Evolutionary conservation across 495 filamentous ascomycete genomes (phyloP).

Genomic region (Xylaria venustula): DNA sequence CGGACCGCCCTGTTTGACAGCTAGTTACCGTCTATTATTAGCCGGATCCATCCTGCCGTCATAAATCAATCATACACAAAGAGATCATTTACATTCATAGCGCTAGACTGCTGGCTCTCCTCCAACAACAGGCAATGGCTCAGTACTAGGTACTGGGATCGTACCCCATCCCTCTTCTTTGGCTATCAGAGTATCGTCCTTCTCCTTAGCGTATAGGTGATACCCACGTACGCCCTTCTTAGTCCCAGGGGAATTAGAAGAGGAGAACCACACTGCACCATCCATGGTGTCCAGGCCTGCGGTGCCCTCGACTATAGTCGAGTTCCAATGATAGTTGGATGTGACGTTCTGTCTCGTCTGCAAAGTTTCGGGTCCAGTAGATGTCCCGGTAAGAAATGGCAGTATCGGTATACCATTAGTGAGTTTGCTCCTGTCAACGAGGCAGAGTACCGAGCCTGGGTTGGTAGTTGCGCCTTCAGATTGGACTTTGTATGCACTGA

Average conservation of each 20-base stretch:
- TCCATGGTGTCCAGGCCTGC: slow-evolving; percentile 24
- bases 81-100: neutral
- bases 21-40: neutral
- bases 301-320: slow-evolving; percentile 25
- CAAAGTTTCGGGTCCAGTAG: slow-evolving; percentile 11
- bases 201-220: slow-evolving; percentile 23
- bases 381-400: slow-evolving; percentile 20
- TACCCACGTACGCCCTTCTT: slow-evolving; percentile 9
- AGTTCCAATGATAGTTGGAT: slow-evolving; percentile 28
- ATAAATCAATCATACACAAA: neutral
- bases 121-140: slow-evolving; percentile 19
- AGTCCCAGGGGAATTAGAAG: slow-evolving; percentile 6
- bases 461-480: slow-evolving; percentile 24
- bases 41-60: neutral
- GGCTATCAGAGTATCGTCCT: slow-evolving; percentile 19
- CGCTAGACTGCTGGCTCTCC: slow-evolving; percentile 15
- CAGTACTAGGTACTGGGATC: slow-evolving; percentile 20
- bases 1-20: neutral
- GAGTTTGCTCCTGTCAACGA: slow-evolving; percentile 26
- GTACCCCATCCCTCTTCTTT: slow-evolving; percentile 14
- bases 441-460: slow-evolving; percentile 25
- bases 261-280: slow-evolving; percentile 27
- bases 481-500: slow-evolving; percentile 26
- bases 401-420: slow-evolving; percentile 20
- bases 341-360: slow-evolving; percentile 27